Evolutionary conservation across 148 eudicot species (phyloP), one percentile per base, ranked within the genome.

Genomic region (Heliosperma pusillum): DNA sequence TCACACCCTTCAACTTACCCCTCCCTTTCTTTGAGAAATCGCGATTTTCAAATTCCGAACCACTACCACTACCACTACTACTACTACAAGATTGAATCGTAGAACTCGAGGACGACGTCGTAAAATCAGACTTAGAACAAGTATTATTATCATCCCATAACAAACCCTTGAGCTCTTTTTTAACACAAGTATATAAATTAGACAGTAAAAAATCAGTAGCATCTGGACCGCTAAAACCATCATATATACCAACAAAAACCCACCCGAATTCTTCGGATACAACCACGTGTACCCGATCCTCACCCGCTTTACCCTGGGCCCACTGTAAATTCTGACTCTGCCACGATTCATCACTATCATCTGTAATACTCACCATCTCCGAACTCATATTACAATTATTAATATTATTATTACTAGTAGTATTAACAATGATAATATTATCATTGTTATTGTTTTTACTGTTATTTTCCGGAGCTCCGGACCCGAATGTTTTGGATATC

Each of bases 261-360:
- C 97, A 91, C 2, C 91, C 97, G 44, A 87, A 93, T 24, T 91
- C 97, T 71, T 93, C 98, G 4, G 98, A 93, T 30, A 93, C 92
- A 19, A 93, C 97, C 17, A 93, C 97, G 17, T 93, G 98, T 10
- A 93, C 98, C 29, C 98, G 86, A 89, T 93, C 98, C 63, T 93
- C 98, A 4, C 98, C 97, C 0, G 97, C 98, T 77, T 90, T 93
- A 0, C 98, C 98, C 74, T 93, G 98, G 7, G 98, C 98, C 98
- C 98, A 93, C 77, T 93, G 95, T 12, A 93, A 82, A 77, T 93
- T 93, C 81, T 87, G 87, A 60, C 79, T 80, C 57, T 77, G 86
- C 71, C 85, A 71, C 19, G 90, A 88, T 36, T 91, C 91, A 33
- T 77, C 83, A 15, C 71, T 89, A 40, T 86, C 96, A 30, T 85